phyloP scores from a whole-genome alignment of 495 filamentous ascomycete species.

The Penicillium dipodomyicola region DNA sequence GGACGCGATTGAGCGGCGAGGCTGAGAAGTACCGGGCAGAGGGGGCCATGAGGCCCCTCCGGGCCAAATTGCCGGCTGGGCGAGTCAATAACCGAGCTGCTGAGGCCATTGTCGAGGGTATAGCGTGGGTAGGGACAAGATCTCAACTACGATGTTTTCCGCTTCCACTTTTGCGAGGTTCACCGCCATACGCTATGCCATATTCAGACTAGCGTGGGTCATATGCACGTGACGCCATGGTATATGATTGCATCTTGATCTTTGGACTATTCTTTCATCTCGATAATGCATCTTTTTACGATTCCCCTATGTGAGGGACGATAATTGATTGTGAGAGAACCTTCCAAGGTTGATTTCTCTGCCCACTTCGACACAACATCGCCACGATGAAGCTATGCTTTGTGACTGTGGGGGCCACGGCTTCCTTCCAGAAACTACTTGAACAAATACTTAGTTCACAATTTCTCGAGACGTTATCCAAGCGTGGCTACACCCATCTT shows the following conservation, averaged over 20 bases:
- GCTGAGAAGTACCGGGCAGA: slow-evolving; percentile 41
- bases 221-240: slow-evolving; percentile 9
- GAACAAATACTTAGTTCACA: slow-evolving; percentile 56
- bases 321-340: neutral
- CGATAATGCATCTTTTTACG: neutral
- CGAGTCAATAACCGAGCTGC: slow-evolving; percentile 41
- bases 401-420: slow-evolving; percentile 90
- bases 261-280: neutral
- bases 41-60: slow-evolving; percentile 27
- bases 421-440: slow-evolving; percentile 71
- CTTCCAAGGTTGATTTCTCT: neutral
- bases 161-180: slow-evolving; percentile 17
- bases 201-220: neutral
- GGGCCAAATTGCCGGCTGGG: slow-evolving; percentile 32
- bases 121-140: slow-evolving; percentile 9
- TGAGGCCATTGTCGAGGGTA: slow-evolving; percentile 40
- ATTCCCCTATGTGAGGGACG: neutral
- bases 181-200: slow-evolving; percentile 20
- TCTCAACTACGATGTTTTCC: slow-evolving; percentile 24
- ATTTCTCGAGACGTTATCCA: slow-evolving; percentile 58
- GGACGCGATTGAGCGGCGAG: slow-evolving; percentile 36
- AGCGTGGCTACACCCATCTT: slow-evolving; percentile 60
- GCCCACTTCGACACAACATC: neutral
- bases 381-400: slow-evolving; percentile 57
- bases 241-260: slow-evolving; percentile 3